Base-by-base conservation (phyloP, 1,284 basidiomycete genomes). In the Kwoniella shivajii region DNA sequence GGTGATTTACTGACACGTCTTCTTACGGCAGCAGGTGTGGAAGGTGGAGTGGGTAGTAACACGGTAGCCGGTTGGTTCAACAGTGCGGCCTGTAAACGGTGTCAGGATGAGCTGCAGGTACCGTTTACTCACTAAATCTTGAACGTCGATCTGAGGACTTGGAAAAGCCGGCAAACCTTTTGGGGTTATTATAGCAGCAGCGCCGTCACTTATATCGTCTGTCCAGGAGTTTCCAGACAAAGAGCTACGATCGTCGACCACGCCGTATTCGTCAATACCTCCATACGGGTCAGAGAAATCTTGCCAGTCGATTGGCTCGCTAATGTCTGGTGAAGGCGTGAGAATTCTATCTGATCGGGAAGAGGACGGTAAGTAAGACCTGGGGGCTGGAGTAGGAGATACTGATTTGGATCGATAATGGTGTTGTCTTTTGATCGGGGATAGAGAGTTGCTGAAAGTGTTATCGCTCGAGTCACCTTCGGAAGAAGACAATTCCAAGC, bases 401-500 rank as follows among this genome's bases (percentile, higher is more conserved):
- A 50, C 36, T 39, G 55, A 20, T 37, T 29, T 54, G n/a, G 44
- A 54, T 16, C 45, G 45, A 6, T 6, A 16, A 14, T 20, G 39
- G 7, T 20, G 3, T 16, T 10, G 11, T 24, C 33, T 38, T 18
- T 18, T 36, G 24, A 18, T 16, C 18, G 10, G n/a, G 13, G 24
- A 18, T 48, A 14, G 29, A 30, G 36, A 30, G 16, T 34, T n/a
- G 29, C n/a, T 29, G 36, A 36, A 24, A 31, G 46, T 24, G n/a
- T 24, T 18, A 20, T 24, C 39, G 33, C 41, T 44, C 6, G 57
- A 55, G 22, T 48, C 47, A 6, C 44, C 51, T 13, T 59, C 60
- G 4, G 56, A 56, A 43, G 52, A 53, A 24, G 55, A 56, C 1
- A 60, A 30, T 13, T 64, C 62, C 20, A 61, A 47, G 4, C 16